Evolutionary conservation across 2,329 filamentous ascomycete genomes (phyloP).

Genomic region (Trichophyton schoenleinii): DNA sequence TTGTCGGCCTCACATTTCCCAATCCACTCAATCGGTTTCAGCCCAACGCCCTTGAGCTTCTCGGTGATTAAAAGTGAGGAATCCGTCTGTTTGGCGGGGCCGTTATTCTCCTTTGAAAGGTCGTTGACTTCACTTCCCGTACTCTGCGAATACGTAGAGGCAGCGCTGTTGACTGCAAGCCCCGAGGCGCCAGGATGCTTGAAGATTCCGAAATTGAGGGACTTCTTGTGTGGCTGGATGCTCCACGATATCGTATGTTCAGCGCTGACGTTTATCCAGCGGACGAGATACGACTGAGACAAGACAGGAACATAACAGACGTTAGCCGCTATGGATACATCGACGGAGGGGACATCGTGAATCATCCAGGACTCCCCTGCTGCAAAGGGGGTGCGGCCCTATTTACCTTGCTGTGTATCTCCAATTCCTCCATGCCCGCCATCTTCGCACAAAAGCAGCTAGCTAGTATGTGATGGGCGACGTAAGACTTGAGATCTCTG

Average conservation of each 20-base stretch:
- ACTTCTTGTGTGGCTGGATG: slow-evolving; percentile 94
- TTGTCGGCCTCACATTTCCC: slow-evolving; percentile 96
- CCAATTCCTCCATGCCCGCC: slow-evolving; percentile 91
- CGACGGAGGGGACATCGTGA: neutral
- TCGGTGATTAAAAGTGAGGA: slow-evolving; percentile 54
- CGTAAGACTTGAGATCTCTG: neutral
- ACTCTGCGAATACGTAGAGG: slow-evolving; percentile 9
- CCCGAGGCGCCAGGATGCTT: slow-evolving; percentile 73
- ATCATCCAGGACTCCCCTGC: slow-evolving; percentile 16
- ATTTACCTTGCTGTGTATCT: slow-evolving; percentile 88
- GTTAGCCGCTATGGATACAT: neutral
- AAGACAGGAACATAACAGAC: neutral
- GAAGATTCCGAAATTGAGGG: slow-evolving; percentile 95
- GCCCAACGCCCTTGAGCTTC: slow-evolving; percentile 49
- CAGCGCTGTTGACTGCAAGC: slow-evolving; percentile 24
- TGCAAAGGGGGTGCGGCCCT: neutral
- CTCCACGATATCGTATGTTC: slow-evolving; percentile 95
- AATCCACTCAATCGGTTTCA: slow-evolving; percentile 60
- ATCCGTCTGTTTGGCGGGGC: slow-evolving; percentile 40
- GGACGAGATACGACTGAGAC: slow-evolving; percentile 82
- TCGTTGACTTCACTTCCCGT: slow-evolving; percentile 26
- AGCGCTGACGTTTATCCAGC: slow-evolving; percentile 86
- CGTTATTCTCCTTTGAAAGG: slow-evolving; percentile 21
- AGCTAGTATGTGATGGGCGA: neutral
- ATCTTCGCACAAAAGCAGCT: slow-evolving; percentile 35